Evolutionary conservation across 306 rosid genomes (phyloP).

Genomic region (Cercis canadensis): DNA sequence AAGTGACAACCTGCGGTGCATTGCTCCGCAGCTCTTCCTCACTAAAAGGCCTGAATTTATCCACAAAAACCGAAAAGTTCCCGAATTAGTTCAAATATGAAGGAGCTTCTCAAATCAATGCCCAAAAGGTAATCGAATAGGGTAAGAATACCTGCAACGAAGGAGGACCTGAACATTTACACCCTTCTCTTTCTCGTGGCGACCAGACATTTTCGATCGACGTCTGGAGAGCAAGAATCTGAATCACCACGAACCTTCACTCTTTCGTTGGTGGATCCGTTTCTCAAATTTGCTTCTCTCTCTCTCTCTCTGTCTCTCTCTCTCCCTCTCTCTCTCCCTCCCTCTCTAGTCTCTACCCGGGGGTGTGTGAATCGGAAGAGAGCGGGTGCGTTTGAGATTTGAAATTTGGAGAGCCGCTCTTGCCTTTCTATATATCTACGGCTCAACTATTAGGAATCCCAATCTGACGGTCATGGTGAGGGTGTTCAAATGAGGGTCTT

Average conservation of each 20-base stretch:
- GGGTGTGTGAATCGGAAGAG: no score
- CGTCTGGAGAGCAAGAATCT: constrained; percentile 30
- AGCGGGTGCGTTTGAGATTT: constrained; percentile 56
- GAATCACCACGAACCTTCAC: background rate
- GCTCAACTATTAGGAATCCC: background rate
- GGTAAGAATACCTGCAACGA: constrained; percentile 72
- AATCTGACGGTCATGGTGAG: constrained; percentile 45
- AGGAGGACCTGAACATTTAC: constrained; percentile 97
- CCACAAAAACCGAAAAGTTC: background rate
- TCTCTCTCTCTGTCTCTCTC: constrained; percentile 1
- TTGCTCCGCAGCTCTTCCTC: constrained; percentile 89
- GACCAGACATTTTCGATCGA: constrained; percentile 66
- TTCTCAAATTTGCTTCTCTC: constrained; percentile 23
- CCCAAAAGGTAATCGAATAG: background rate
- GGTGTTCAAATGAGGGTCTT: background rate
- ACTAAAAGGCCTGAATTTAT: constrained; percentile 69
- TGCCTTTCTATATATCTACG: constrained; percentile 51
- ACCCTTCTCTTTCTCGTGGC: constrained; percentile 91
- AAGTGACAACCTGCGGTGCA: constrained; percentile 87
- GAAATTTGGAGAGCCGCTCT: constrained; percentile 69
- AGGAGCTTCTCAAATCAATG: background rate
- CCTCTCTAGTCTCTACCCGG: background rate
- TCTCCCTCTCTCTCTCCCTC: constrained; percentile 6
- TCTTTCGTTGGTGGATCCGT: constrained; percentile 45
- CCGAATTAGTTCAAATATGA: background rate